Evolutionary conservation across 2,329 filamentous ascomycete genomes (phyloP), one percentile per base, ranked within the genome.

Genomic region (Fusarium guadeloupense): DNA sequence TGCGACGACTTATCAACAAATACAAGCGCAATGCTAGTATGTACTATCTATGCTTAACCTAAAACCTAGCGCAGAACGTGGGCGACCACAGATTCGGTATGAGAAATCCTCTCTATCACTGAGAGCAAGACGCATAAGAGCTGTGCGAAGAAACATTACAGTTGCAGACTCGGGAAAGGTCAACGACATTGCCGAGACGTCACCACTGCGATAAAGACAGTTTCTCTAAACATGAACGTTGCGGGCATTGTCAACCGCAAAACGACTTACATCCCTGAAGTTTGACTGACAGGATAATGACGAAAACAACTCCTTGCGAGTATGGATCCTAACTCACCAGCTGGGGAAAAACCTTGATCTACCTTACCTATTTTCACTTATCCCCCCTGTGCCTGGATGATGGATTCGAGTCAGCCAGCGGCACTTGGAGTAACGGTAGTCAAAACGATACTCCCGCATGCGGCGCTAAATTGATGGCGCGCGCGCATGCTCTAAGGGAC

Each of bases 381-480:
- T n/a, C n/a, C n/a, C 33, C 54, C 54, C 43, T 42, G 47, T 59
- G 37, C 40, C 43, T 41, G 45, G 40, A 31, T 9, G 33, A 44
- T 44, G 38, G 25, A 38, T 49, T 14, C 34, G 14, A 12, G 30
- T 54, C 41, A 46, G 28, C 31, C 44, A 47, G 61, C 54, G 61
- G 44, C 44, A 62, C 35, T 63, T 60, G 44, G 48, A 43, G 46
- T 53, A 46, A 43, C 35, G 39, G 55, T 8, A 59, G 50, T 46
- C 38, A 48, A 38, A 19, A 47, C 23, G 37, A 61, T 58, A 58
- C 33, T 43, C 51, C 33, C 33, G 38, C 28, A 31, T 44, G 20
- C 21, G 46, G 57, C 56, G 56, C 57, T 59, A 65, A 43, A 57
- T 42, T 16, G 42, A 43, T 35, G 30, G 40, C 30, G 25, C 45